These are phyloP conservation scores for Cyclanthera cordifolia DNA, from an alignment of 306 rosid genomes.

Conservation along the genomic window DNA sequence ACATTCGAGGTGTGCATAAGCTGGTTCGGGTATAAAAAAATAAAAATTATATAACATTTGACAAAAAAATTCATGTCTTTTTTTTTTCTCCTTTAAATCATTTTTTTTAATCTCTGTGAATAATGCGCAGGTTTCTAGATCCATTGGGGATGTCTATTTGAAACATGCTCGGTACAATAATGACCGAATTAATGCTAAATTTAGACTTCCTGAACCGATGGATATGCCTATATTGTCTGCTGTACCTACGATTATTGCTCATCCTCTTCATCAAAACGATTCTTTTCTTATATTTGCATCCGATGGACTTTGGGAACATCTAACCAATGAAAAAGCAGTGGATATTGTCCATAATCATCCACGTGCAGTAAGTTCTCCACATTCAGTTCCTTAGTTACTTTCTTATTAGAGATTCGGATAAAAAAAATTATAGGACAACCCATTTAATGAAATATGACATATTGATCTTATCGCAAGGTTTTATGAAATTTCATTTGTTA, in stretches of 20 bases:
- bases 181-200: constrained; percentile 55
- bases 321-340: constrained; percentile 78
- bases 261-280: constrained; percentile 70
- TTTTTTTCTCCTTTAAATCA: background rate
- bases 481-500: background rate
- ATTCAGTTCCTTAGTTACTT: background rate
- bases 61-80: constrained; percentile 4
- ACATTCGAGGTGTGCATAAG: no score
- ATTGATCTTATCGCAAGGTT: background rate
- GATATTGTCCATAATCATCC: constrained; percentile 79
- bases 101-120: background rate
- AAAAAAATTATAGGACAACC: background rate
- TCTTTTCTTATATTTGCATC: constrained; percentile 95
- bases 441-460: background rate
- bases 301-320: constrained; percentile 96
- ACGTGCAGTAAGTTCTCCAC: constrained; percentile 36
- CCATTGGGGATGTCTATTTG: constrained; percentile 84
- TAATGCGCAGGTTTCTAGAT: constrained; percentile 71
- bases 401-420: background rate
- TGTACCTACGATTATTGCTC: constrained; percentile 64
- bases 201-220: constrained; percentile 84
- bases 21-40: no score
- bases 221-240: constrained; percentile 69
- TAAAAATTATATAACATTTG: background rate
- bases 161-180: constrained; percentile 62